phyloP scores from a whole-genome alignment of 108 stramenopile genomes.

The Schizochytrium sp. region DNA sequence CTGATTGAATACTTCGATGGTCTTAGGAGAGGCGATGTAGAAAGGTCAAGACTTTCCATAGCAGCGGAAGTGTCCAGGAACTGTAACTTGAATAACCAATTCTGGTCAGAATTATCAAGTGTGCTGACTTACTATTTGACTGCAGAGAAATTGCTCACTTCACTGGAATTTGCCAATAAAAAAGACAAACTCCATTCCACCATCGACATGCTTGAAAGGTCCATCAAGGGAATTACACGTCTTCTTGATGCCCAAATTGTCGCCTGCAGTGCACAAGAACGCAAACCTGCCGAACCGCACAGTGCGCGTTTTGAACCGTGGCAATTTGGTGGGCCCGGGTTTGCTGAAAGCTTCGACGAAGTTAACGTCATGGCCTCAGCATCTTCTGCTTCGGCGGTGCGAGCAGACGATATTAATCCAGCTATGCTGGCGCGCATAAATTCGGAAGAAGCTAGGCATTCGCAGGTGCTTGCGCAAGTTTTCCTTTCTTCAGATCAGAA shows the following conservation, averaged over 20 bases:
- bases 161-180: background rate
- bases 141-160: background rate
- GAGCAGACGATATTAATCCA: background rate
- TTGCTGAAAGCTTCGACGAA: background rate
- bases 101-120: background rate
- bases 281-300: background rate
- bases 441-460: background rate
- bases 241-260: conserved; percentile 35
- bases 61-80: background rate
- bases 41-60: background rate
- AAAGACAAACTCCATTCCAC: no score
- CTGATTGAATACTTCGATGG: conserved; percentile 14
- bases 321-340: background rate
- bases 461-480: background rate
- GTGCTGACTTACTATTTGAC: background rate
- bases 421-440: background rate
- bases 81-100: background rate
- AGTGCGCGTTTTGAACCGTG: background rate
- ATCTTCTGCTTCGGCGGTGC: background rate
- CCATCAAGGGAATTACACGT: background rate
- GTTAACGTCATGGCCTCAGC: background rate
- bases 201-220: conserved; percentile 8
- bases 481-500: background rate
- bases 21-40: background rate
- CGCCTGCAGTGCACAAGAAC: background rate